phyloP scores from a whole-genome alignment of 2,329 filamentous ascomycete species.

The Metarhizium robertsii region DNA sequence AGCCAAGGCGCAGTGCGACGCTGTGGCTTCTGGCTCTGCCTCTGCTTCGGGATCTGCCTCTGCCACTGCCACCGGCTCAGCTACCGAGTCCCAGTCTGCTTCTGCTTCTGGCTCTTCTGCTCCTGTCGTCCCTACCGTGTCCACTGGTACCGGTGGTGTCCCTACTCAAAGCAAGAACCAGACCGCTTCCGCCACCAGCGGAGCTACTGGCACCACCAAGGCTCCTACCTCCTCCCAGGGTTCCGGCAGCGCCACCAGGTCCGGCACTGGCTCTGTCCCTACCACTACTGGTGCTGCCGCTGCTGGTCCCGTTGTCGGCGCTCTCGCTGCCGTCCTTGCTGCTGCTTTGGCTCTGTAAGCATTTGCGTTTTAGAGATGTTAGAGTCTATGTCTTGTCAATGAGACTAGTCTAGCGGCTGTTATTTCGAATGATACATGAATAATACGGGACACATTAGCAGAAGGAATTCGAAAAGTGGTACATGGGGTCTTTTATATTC shows the following conservation, averaged over 20 bases:
- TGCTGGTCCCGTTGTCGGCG: slow-evolving; percentile 13
- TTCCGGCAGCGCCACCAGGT: not conserved
- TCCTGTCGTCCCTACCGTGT: not conserved
- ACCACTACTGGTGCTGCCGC: slow-evolving; percentile 5
- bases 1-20: slow-evolving; percentile 20
- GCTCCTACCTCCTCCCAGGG: not conserved
- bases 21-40: not conserved
- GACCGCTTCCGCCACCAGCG: slow-evolving; percentile 3
- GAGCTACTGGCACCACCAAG: not conserved
- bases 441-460: not conserved
- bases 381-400: not conserved
- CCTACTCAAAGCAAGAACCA: slow-evolving; percentile 8
- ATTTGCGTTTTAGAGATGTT: not conserved
- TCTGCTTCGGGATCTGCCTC: not conserved
- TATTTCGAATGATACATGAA: slow-evolving; percentile 1
- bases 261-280: not conserved
- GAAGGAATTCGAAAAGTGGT: not conserved
- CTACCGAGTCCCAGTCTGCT: slow-evolving; percentile 3
- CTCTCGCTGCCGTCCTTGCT: slow-evolving; percentile 21
- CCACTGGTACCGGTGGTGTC: slow-evolving; percentile 7
- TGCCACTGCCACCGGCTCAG: slow-evolving; percentile 3
- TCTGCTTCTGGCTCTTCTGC: slow-evolving; percentile 3
- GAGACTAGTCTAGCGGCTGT: not conserved
- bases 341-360: slow-evolving; percentile 23
- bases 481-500: not conserved